These are phyloP conservation scores for Neopestalotiopsis sp. DNA, from an alignment of 2,329 filamentous ascomycete genomes.

Conservation along the genomic window DNA sequence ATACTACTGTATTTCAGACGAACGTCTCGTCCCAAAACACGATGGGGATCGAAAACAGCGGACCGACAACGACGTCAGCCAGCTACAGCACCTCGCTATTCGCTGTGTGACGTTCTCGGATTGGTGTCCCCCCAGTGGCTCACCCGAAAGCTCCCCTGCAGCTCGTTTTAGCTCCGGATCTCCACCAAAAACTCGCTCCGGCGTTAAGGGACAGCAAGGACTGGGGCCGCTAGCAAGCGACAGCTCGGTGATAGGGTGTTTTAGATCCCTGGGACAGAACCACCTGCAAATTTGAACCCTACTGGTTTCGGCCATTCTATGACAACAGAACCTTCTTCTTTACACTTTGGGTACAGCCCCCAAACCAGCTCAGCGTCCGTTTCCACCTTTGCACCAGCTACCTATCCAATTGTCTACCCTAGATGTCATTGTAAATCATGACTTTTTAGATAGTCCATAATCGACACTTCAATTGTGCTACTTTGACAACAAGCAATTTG, in stretches of 20 bases:
- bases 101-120: neutral
- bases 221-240: slow-evolving; percentile 1
- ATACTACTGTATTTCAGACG: neutral
- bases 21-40: neutral
- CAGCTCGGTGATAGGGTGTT: slow-evolving; percentile 2
- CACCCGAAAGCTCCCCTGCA: neutral
- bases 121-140: neutral
- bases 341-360: neutral
- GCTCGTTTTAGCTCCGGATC: slow-evolving; percentile 2
- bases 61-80: neutral
- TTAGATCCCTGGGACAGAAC: neutral
- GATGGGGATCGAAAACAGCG: neutral
- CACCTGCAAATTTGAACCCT: neutral
- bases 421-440: no score
- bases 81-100: neutral
- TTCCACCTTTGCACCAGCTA: neutral
- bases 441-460: no score
- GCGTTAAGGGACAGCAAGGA: neutral
- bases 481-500: neutral
- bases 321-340: neutral
- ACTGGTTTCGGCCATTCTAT: neutral
- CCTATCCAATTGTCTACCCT: no score
- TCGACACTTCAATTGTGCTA: neutral
- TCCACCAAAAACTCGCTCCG: neutral
- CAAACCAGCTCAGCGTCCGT: neutral